A percentile compares a stretch with the other conserved stretches of the same genome.
These are phyloP conservation scores for Phialemoniopsis sp. DNA, from an alignment of 2,329 filamentous ascomycete genomes.

Conservation along the genomic window DNA sequence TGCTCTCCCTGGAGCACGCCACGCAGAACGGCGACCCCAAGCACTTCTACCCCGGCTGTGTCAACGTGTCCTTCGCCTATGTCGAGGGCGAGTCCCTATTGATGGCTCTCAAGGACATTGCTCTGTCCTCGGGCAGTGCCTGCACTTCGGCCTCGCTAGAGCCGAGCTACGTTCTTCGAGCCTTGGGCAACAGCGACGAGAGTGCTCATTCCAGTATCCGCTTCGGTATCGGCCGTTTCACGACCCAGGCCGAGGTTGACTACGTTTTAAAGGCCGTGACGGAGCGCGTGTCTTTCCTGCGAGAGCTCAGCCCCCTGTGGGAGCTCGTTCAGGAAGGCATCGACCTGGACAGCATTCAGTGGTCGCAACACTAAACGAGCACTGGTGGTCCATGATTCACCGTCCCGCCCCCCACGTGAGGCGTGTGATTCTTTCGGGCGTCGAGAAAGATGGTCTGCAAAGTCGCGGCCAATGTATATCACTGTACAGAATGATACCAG, in stretches of 20 bases:
- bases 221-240: constrained; percentile 96
- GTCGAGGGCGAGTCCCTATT: constrained; percentile 96
- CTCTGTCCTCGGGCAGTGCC: constrained; percentile 90
- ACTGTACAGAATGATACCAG: constrained; percentile 3
- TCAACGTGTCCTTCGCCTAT: constrained; percentile 98
- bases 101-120: constrained; percentile 98
- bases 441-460: background rate
- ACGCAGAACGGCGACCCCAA: constrained; percentile 80
- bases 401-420: no score
- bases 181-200: constrained; percentile 93
- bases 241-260: constrained; percentile 90
- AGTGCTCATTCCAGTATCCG: constrained; percentile 96
- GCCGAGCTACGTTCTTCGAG: constrained; percentile 91
- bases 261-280: constrained; percentile 93
- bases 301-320: constrained; percentile 94
- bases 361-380: constrained; percentile 80
- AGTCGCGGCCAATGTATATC: constrained; percentile 1
- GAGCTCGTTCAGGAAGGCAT: constrained; percentile 96
- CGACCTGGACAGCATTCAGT: constrained; percentile 93
- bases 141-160: constrained; percentile 97
- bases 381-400: background rate
- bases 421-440: no score
- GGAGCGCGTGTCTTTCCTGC: constrained; percentile 86
- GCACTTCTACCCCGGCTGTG: constrained; percentile 89
- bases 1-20: constrained; percentile 88